Base-by-base conservation (phyloP, 2,329 filamentous ascomycete genomes). In the Aspergillus sp. region DNA sequence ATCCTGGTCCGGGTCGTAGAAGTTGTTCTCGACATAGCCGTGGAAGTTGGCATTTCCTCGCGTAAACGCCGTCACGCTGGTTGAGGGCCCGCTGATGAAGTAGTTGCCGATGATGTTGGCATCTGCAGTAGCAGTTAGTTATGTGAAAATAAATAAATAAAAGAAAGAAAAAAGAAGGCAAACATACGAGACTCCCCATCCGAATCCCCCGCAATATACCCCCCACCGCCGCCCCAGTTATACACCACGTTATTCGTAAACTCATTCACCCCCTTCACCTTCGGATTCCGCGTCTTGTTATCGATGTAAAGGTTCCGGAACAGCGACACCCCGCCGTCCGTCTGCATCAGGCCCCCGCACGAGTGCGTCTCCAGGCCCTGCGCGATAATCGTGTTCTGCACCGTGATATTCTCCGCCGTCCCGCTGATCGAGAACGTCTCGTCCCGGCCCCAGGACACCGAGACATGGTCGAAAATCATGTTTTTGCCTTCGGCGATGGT, bases 401-500 rank as follows among this genome's bases (percentile, higher is more conserved):
- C 76, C 1, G 81, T 83, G 46, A 83, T 76, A 54, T 82, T 82
- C 15, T 71, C 70, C 1, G 75, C 76, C 1, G 72, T 73, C 0
- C 80, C 81, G 21, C 71, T 81, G 49, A 84, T 83, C 12, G 76
- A 79, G 62, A 82, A 83, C 1, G 79, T 84, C 68, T 84, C 82
- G 57, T 83, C 61, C n/a, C 81, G 79, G n/a, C 82, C 82, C 79
- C 81, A 85, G 0, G 79, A 76, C 15, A 80, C 77, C 19, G 77
- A 80, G 33, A 83, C 70, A 60, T 85, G 83, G 65, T 84, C 82
- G 62, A 85, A 82, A 46, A 85, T 84, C 73, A 85, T 82, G 60
- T 78, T 81, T 33, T 70, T 69, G 7, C 81, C 81, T 8, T 81
- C 76, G 5, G 81, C 82, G 56, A 85, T 83, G 17, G 75, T 79